Percentiles rank a stretch among this genome's conserved stretches.
These are phyloP conservation scores for Penicillium sp. DNA, from an alignment of 2,329 filamentous ascomycete species.

Conservation along the genomic window DNA sequence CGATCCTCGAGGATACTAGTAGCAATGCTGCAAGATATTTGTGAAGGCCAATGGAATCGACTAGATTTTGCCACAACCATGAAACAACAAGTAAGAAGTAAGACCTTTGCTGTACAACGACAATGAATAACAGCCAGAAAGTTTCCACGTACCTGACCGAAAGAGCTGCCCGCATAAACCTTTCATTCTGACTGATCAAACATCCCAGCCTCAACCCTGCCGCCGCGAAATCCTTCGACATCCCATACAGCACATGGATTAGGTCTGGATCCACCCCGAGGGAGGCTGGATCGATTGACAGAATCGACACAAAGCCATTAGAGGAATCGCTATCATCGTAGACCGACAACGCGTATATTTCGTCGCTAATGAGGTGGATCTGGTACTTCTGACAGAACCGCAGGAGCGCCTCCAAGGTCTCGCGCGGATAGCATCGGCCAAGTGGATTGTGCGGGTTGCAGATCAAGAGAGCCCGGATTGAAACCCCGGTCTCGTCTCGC, in stretches of 20 bases:
- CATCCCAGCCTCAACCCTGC: conserved; percentile 28
- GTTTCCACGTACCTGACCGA: conserved; percentile 12
- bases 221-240: conserved; percentile 34
- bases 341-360: conserved; percentile 54
- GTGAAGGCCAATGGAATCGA: conserved; percentile 25
- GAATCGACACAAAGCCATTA: conserved; percentile 43
- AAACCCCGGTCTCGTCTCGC: conserved; percentile 30
- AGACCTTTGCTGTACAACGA: neutral
- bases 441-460: conserved; percentile 45
- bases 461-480: conserved; percentile 39
- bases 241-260: conserved; percentile 49
- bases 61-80: conserved; percentile 13
- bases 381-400: conserved; percentile 46
- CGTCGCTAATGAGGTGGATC: conserved; percentile 55
- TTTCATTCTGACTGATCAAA: conserved; percentile 23
- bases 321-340: conserved; percentile 42
- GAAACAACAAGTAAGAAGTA: neutral
- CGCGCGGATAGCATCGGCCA: conserved; percentile 37
- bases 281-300: conserved; percentile 22
- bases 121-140: neutral
- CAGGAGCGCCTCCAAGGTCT: conserved; percentile 44
- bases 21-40: conserved; percentile 27
- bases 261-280: conserved; percentile 45
- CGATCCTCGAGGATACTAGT: conserved; percentile 28
- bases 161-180: conserved; percentile 24